A percentile compares a stretch with the other conserved stretches of the same genome.
These are phyloP conservation scores for Fusarium redolens DNA, from an alignment of 2,329 filamentous ascomycete genomes.

Conservation along the genomic window DNA sequence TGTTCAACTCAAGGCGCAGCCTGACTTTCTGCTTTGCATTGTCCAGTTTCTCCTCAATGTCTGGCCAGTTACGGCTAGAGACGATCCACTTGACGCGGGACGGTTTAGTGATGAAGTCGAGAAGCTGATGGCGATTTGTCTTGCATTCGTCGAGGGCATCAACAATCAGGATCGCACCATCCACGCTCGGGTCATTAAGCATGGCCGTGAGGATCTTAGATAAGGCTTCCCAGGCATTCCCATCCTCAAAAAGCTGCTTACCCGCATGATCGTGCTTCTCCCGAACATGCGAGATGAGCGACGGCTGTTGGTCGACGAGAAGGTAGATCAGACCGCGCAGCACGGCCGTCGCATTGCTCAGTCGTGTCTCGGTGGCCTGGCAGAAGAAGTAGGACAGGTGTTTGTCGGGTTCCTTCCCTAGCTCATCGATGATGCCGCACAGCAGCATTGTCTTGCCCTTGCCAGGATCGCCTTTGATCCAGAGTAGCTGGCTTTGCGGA, in stretches of 20 bases:
- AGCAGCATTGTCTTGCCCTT: background rate
- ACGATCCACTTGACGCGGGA: background rate
- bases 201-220: fast-evolving
- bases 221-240: background rate
- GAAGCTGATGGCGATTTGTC: fast-evolving
- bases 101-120: background rate
- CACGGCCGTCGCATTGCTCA: background rate
- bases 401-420: fast-evolving
- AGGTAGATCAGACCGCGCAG: background rate
- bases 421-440: background rate
- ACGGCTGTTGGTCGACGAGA: fast-evolving
- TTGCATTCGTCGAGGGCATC: background rate
- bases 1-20: too few species aligned
- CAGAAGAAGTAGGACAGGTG: background rate
- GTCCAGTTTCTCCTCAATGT: too few species aligned
- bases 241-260: background rate
- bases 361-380: fast-evolving
- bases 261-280: fast-evolving
- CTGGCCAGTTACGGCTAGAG: fast-evolving
- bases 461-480: background rate
- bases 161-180: fast-evolving
- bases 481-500: fast-evolving
- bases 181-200: fast-evolving
- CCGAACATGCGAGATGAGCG: fast-evolving
- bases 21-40: too few species aligned